Evolutionary conservation across 2,329 filamentous ascomycete species (phyloP).

Genomic region (Fonsecaea nubica): DNA sequence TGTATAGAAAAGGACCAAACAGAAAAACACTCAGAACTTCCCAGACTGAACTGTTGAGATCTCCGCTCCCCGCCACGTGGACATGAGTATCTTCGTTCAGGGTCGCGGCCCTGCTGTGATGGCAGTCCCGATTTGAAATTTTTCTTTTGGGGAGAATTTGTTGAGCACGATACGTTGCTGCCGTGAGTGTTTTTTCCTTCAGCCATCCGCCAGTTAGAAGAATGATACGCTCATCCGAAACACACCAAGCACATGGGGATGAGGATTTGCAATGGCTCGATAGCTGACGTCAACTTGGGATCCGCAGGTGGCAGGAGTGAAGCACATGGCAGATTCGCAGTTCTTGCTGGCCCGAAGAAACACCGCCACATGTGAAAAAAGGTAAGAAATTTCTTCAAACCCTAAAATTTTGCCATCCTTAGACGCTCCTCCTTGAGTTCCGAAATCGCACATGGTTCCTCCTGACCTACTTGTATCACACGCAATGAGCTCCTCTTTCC

Average conservation of each 20-base stretch:
- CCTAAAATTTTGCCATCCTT: not conserved
- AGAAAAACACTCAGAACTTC: not conserved
- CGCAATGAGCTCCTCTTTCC: not conserved
- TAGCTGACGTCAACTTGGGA: slow-evolving; percentile 8
- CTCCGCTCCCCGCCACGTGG: not conserved
- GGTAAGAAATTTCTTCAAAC: slow-evolving; percentile 1
- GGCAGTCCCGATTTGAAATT: not conserved
- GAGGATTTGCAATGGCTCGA: not conserved
- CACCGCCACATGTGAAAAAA: slow-evolving; percentile 10
- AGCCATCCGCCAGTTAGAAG: not conserved
- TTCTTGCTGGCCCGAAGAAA: slow-evolving; percentile 11
- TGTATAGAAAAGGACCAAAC: not conserved
- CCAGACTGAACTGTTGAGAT: not conserved
- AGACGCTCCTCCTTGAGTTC: not conserved
- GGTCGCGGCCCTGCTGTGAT: not conserved
- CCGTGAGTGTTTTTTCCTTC: not conserved
- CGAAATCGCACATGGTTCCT: slow-evolving; percentile 14
- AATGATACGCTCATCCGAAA: not conserved
- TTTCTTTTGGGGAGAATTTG: not conserved
- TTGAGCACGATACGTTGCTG: not conserved
- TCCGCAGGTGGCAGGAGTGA: not conserved
- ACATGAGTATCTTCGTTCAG: not conserved
- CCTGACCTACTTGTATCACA: not conserved
- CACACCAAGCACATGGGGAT: not conserved
- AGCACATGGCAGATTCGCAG: slow-evolving; percentile 1